phyloP scores from a whole-genome alignment of 352 stramenopile genomes.

The Globisporangium rhizosaccharum region DNA sequence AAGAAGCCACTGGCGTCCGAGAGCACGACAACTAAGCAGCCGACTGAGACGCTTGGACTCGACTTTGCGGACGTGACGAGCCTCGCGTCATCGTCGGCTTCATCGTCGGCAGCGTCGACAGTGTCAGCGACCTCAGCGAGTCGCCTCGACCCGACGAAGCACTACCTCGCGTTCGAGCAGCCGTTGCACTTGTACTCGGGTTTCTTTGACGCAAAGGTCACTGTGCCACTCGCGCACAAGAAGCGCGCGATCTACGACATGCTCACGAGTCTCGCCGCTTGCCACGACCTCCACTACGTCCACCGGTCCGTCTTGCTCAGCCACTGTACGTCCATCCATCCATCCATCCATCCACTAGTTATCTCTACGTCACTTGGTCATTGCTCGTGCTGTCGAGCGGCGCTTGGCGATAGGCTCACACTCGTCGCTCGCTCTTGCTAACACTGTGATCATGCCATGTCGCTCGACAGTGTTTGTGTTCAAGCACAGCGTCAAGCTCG shows the following conservation, averaged over 20 bases:
- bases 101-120: too few species aligned
- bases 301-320: conserved; percentile 70
- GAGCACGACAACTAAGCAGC: background rate
- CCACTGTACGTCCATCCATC: conserved; percentile 30
- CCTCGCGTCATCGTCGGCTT: too few species aligned
- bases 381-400: background rate
- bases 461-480: conserved; percentile 59
- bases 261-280: conserved; percentile 46
- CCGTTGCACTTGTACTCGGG: conserved; percentile 73
- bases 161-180: conserved; percentile 80
- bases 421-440: background rate
- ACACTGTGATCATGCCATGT: background rate
- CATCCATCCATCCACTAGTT: background rate
- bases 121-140: conserved; percentile 5
- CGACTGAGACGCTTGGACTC: conserved; percentile 18
- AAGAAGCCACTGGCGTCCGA: conserved; percentile 15
- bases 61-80: background rate
- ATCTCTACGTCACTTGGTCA: background rate
- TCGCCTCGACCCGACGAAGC: conserved; percentile 30
- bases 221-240: conserved; percentile 35
- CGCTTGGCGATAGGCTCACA: background rate
- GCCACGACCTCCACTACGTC: conserved; percentile 69
- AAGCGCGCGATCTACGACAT: conserved; percentile 75
- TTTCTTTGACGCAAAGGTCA: conserved; percentile 57
- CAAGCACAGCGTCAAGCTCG: conserved; percentile 52